Evolutionary conservation across 768 basidiomycete genomes (phyloP).

Genomic region (Hygrophorus pudorinus): DNA sequence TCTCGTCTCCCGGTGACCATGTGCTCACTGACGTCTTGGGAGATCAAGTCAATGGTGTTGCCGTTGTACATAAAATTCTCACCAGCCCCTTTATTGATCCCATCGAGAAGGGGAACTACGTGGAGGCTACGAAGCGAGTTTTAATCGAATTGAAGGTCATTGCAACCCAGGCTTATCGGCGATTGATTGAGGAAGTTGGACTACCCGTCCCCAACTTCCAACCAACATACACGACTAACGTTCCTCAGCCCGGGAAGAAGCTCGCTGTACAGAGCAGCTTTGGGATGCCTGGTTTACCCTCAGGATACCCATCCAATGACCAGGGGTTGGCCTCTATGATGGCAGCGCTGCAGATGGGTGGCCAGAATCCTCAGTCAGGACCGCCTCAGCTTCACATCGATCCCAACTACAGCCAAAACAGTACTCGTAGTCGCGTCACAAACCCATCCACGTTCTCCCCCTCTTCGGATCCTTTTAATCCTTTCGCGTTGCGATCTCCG

Average conservation of each 20-base stretch:
- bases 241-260: conserved; percentile 56
- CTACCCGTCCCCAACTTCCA: conserved; percentile 84
- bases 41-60: conserved; percentile 94
- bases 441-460: conserved; percentile 31
- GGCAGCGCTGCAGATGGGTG: conserved; percentile 87
- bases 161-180: conserved; percentile 88
- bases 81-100: conserved; percentile 80
- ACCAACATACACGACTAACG: conserved; percentile 61
- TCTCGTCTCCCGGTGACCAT: conserved; percentile 83
- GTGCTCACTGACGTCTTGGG: conserved; percentile 89
- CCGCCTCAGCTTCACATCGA: conserved; percentile 68
- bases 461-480: conserved; percentile 38
- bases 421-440: conserved; percentile 26
- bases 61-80: conserved; percentile 87
- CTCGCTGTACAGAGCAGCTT: conserved; percentile 41
- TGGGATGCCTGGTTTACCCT: conserved; percentile 66
- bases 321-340: conserved; percentile 88
- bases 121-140: conserved; percentile 85
- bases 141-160: conserved; percentile 87
- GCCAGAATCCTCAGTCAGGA: conserved; percentile 74
- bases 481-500: conserved; percentile 36
- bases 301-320: conserved; percentile 73
- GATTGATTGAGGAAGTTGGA: conserved; percentile 91
- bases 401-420: conserved; percentile 40
- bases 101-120: conserved; percentile 52